Evolutionary conservation across 2,329 filamentous ascomycete genomes (phyloP), one percentile per base, ranked within the genome.

Genomic region (Cladosporium phlei): DNA sequence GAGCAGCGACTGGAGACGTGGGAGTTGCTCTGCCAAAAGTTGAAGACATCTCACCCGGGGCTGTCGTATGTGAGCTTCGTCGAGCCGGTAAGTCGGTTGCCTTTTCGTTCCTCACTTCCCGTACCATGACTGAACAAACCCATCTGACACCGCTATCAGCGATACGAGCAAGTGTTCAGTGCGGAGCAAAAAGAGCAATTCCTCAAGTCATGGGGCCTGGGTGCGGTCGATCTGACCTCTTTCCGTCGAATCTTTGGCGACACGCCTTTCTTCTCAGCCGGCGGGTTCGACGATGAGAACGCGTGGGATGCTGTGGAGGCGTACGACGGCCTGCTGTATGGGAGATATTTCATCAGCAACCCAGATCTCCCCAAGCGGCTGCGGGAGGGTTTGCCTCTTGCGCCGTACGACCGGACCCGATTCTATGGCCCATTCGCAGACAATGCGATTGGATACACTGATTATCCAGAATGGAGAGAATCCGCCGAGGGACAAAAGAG

Each of bases 41-140:
- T 79, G 50, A 78, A 78, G 58, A 56, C 58, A 38, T 55, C 59
- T 4, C 61, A 67, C 8, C 72, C 71, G 0, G 53, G 59, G 3
- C 57, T 79, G n/a, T 71, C 71, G 2, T 80, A 79, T 51, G 71
- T 79, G 12, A 75, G 72, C 62, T 76, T 79, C 34, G 67, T 80
- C 38, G 77, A 79, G 59, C 75, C 76, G 6, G 39, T 43, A 19
- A 43, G 39, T 33, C 14, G 32, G 2, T 20, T 6, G 2, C 11
- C 24, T 25, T 25, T 25, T 25, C 3, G 2, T 20, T 20, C 2
- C 6, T n/a, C 11, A 20, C 19, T n/a, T 3, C 11, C 6, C 21
- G 9, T 39, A 10, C 14, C 24, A 3, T 10, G 8, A 6, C n/a
- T n/a, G n/a, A n/a, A n/a, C n/a, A n/a, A n/a, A n/a, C n/a, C n/a